Evolutionary conservation across 306 rosid species (phyloP).

Genomic region (Quercus robur): DNA sequence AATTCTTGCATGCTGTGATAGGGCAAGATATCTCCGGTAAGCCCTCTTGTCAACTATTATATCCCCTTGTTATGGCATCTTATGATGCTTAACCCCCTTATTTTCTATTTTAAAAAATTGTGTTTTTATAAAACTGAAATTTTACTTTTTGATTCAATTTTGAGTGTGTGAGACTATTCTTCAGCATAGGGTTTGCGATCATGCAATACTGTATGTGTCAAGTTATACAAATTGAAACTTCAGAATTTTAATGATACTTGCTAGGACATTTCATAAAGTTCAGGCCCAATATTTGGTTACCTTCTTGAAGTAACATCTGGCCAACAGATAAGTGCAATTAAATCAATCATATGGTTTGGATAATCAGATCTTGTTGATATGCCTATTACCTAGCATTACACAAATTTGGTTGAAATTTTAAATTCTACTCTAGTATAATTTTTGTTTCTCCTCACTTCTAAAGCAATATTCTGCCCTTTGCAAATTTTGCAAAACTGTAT

Average conservation of each 20-base stretch:
- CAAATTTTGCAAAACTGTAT: neutral
- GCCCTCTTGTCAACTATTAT: conserved; percentile 4
- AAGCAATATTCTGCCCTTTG: neutral
- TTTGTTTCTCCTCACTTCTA: neutral
- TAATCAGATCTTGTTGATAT: neutral
- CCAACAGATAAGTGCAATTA: neutral
- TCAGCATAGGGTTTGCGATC: neutral
- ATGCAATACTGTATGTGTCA: neutral
- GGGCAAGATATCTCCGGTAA: conserved; percentile 66
- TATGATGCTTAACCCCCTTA: neutral
- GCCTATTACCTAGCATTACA: neutral
- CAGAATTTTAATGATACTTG: neutral
- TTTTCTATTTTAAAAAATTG: neutral
- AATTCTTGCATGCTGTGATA: conserved; percentile 68
- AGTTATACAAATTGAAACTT: neutral
- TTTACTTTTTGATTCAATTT: neutral
- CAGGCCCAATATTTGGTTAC: neutral
- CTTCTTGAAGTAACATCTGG: neutral
- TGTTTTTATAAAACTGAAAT: neutral
- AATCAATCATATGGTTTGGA: neutral
- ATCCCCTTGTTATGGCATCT: neutral
- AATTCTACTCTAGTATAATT: neutral
- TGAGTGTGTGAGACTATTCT: neutral
- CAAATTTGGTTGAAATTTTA: neutral
- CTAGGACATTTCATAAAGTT: neutral